These are phyloP conservation scores for Amanita phalloides DNA, from an alignment of 768 basidiomycete species.

Conservation along the genomic window DNA sequence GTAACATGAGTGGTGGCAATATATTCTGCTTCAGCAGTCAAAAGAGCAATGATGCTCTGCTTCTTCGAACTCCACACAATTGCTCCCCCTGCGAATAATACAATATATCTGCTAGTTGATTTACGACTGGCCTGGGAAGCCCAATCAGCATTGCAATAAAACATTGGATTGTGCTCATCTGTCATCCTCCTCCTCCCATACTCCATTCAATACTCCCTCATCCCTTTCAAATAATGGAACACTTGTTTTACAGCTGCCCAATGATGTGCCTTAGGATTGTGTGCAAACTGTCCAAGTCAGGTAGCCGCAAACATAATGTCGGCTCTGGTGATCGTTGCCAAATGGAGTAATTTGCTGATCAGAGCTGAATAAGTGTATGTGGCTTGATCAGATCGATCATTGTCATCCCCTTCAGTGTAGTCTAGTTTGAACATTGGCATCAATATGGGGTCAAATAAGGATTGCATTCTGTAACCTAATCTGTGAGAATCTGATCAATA, in stretches of 20 bases:
- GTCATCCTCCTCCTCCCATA: conserved; percentile 8
- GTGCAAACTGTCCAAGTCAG: conserved; percentile 20
- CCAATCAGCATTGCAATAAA: conserved; percentile 10
- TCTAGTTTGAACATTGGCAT: too few species aligned
- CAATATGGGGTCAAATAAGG: too few species aligned
- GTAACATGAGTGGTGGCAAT: conserved; percentile 23
- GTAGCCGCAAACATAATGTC: conserved; percentile 28
- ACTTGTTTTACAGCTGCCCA: conserved; percentile 28
- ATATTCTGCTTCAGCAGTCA: too few species aligned
- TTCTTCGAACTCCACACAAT: conserved; percentile 20
- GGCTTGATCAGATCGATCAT: conserved; percentile 3
- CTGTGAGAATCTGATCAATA: too few species aligned
- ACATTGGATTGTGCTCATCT: not conserved
- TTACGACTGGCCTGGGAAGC: conserved; percentile 7
- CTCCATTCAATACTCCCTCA: conserved; percentile 8
- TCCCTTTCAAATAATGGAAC: conserved; percentile 26
- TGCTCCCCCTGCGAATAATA: conserved; percentile 6
- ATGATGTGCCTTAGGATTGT: conserved; percentile 21
- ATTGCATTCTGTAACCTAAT: too few species aligned
- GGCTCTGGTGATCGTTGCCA: conserved; percentile 21
- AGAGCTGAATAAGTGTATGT: conserved; percentile 12
- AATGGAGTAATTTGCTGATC: conserved; percentile 24
- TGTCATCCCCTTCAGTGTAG: too few species aligned
- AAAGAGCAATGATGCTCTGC: conserved; percentile 22
- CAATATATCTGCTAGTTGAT: conserved; percentile 10